phyloP scores from a whole-genome alignment of 1,139 yeast genomes.

The Sugiyamaella castrensis region DNA sequence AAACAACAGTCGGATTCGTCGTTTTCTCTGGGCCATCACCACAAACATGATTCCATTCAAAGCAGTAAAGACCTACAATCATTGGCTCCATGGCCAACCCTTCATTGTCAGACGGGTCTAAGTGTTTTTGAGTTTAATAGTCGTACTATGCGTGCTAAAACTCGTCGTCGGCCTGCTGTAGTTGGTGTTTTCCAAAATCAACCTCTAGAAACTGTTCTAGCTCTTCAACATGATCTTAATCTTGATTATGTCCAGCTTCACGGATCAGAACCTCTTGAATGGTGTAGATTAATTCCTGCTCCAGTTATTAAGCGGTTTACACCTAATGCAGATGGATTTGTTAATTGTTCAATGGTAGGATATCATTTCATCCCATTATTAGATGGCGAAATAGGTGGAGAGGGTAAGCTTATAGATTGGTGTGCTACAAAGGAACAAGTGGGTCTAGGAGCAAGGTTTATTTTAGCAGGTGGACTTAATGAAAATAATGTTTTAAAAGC shows the following conservation, averaged over 20 bases:
- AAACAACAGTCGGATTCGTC: no score
- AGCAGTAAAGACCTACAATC: not conserved
- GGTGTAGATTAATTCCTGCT: slow-evolving; percentile 44
- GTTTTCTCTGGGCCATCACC: no score
- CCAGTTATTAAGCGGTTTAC: slow-evolving; percentile 78
- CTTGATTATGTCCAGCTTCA: slow-evolving; percentile 86
- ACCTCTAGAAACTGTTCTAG: slow-evolving; percentile 56
- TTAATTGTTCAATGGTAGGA: slow-evolving; percentile 40
- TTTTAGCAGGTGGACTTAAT: slow-evolving; percentile 87
- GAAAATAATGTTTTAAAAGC: slow-evolving; percentile 69
- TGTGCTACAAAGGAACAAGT: slow-evolving; percentile 44
- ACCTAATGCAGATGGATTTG: slow-evolving; percentile 51
- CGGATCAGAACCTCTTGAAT: slow-evolving; percentile 74
- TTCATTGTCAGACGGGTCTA: slow-evolving; percentile 3
- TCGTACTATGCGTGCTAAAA: slow-evolving; percentile 19
- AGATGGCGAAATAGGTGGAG: slow-evolving; percentile 91
- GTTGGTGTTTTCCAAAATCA: slow-evolving; percentile 95
- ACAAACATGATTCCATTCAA: no score
- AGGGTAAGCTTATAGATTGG: slow-evolving; percentile 81
- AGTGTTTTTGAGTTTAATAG: slow-evolving; percentile 25
- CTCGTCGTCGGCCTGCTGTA: slow-evolving; percentile 58
- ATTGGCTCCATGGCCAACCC: slow-evolving; percentile 8
- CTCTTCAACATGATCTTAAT: slow-evolving; percentile 46
- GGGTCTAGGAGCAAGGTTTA: slow-evolving; percentile 46
- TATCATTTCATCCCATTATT: slow-evolving; percentile 58